A percentile compares a stretch with the other conserved stretches of the same genome.
These are phyloP conservation scores for Clonostachys rhizophaga DNA, from an alignment of 2,329 filamentous ascomycete species.

Conservation along the genomic window DNA sequence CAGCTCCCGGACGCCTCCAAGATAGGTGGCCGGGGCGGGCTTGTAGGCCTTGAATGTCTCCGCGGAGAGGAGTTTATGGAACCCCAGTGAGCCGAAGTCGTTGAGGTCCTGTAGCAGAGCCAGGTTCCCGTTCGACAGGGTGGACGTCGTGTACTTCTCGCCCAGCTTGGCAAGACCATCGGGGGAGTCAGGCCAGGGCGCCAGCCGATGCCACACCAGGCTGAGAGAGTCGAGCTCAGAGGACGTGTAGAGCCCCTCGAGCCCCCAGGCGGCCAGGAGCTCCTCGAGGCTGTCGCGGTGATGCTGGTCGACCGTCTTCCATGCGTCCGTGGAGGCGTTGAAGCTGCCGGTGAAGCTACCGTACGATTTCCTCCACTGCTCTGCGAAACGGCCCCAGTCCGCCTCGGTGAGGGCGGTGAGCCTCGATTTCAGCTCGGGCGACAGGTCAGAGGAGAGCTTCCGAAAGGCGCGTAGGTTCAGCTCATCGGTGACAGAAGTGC, in stretches of 20 bases:
- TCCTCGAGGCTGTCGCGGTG: conserved; percentile 57
- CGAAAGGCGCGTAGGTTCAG: conserved; percentile 45
- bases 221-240: conserved; percentile 60
- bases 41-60: conserved; percentile 75
- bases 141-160: conserved; percentile 52
- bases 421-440: conserved; percentile 38
- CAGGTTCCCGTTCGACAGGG: conserved; percentile 71
- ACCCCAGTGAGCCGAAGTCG: conserved; percentile 52
- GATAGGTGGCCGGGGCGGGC: conserved; percentile 63
- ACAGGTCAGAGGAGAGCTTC: conserved; percentile 42
- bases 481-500: conserved; percentile 56
- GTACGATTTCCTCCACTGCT: conserved; percentile 68
- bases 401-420: conserved; percentile 44
- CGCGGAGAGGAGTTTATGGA: conserved; percentile 58
- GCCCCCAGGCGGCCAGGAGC: conserved; percentile 50
- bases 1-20: conserved; percentile 58
- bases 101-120: conserved; percentile 62
- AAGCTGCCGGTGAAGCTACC: conserved; percentile 51
- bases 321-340: conserved; percentile 40
- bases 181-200: conserved; percentile 63
- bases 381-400: conserved; percentile 62
- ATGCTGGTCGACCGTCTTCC: conserved; percentile 70
- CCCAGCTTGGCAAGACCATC: conserved; percentile 48
- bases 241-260: conserved; percentile 56
- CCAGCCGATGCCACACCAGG: conserved; percentile 67